Conservation (phyloP, 176 grass and related monocot species). For the Poa annua region DNA sequence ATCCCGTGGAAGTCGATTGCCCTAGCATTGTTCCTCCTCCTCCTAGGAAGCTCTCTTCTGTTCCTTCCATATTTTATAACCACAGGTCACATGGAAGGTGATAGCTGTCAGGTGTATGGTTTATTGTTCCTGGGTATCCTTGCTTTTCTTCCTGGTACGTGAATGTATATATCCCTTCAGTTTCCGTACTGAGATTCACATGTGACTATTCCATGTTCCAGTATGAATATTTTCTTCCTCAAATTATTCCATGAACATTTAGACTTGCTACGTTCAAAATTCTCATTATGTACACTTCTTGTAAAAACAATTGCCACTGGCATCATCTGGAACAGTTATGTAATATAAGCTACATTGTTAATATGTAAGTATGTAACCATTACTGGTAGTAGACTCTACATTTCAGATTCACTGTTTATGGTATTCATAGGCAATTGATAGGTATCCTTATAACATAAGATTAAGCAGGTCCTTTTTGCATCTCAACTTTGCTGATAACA, state of each 20-base stretch:
- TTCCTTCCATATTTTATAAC: slow-evolving; percentile 84
- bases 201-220: background rate
- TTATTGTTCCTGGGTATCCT: slow-evolving; percentile 83
- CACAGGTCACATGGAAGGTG: slow-evolving; percentile 88
- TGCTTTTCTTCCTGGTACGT: slow-evolving; percentile 95
- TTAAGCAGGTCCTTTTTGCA: background rate
- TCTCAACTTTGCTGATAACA: background rate
- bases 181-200: background rate
- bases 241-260: slow-evolving; percentile 2
- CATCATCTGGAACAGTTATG: background rate
- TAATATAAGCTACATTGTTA: background rate
- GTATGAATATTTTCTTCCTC: background rate
- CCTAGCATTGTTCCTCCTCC: slow-evolving; percentile 78
- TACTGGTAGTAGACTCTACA: slow-evolving; percentile 2
- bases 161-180: background rate
- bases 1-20: slow-evolving; percentile 92
- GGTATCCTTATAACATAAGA: background rate
- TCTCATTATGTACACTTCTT: background rate
- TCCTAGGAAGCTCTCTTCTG: slow-evolving; percentile 68
- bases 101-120: slow-evolving; percentile 80
- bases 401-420: background rate
- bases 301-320: slow-evolving; percentile 1
- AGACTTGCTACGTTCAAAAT: background rate
- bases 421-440: background rate
- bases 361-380: background rate